Evolutionary conservation across 2,329 filamentous ascomycete genomes (phyloP).

Genomic region (Aspergillus neoniger): DNA sequence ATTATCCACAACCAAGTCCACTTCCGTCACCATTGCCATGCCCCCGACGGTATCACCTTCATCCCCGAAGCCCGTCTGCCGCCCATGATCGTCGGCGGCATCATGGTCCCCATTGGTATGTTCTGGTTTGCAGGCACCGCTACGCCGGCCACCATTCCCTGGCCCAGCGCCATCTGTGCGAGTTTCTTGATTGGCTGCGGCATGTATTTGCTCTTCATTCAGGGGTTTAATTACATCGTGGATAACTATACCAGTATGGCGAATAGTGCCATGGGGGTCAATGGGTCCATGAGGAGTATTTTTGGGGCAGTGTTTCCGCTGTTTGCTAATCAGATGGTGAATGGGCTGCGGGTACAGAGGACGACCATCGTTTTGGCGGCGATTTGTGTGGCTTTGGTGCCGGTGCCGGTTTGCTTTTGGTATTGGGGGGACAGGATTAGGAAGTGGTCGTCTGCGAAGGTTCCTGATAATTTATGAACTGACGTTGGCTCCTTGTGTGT

Average conservation of each 20-base stretch:
- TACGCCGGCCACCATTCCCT: constrained; percentile 5
- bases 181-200: constrained; percentile 56
- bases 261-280: constrained; percentile 10
- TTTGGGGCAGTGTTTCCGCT: neutral
- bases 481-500: no score
- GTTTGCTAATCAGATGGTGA: neutral
- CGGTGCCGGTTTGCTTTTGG: constrained; percentile 4
- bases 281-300: constrained; percentile 2
- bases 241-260: constrained; percentile 46
- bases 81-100: constrained; percentile 20
- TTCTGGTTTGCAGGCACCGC: constrained; percentile 31
- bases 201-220: constrained; percentile 55
- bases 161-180: constrained; percentile 18
- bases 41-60: neutral
- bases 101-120: constrained; percentile 25
- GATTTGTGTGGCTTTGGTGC: neutral
- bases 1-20: constrained; percentile 4
- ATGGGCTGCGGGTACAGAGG: neutral
- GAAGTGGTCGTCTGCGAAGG: neutral
- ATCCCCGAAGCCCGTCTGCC: constrained; percentile 23
- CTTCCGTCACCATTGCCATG: constrained; percentile 1
- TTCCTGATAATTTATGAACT: no score
- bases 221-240: constrained; percentile 56
- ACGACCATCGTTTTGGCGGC: neutral
- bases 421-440: neutral